phyloP scores from a whole-genome alignment of 306 rosid genomes.

The Corylus heterophylla region DNA sequence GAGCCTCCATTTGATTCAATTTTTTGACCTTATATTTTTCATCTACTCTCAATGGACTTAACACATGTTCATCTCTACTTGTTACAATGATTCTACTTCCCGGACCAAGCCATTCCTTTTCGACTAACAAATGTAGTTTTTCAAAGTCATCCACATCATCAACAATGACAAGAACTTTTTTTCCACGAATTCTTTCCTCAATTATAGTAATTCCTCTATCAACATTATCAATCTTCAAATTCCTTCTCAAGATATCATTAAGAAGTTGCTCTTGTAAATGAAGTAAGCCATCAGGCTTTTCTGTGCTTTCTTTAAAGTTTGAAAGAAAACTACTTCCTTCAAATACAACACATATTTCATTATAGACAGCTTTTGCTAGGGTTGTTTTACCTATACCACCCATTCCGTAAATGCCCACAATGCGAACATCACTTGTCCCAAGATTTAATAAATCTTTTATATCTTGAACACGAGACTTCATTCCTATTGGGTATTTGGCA shows the following conservation, averaged over 20 bases:
- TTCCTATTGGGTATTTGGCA: constrained; percentile 20
- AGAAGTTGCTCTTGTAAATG: constrained; percentile 30
- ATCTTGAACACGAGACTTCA: not conserved
- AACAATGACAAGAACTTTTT: constrained; percentile 20
- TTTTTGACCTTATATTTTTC: not conserved
- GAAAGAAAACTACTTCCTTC: constrained; percentile 14
- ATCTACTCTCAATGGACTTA: not conserved
- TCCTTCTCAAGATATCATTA: not conserved
- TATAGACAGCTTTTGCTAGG: too few relatives aligned
- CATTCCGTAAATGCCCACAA: too few relatives aligned
- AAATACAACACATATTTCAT: not conserved
- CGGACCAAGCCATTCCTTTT: constrained; percentile 12
- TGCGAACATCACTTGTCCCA: not conserved
- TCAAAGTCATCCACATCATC: constrained; percentile 11
- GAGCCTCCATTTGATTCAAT: constrained; percentile 24
- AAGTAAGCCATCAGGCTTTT: not conserved
- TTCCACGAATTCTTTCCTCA: not conserved
- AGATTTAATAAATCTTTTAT: not conserved
- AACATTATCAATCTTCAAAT: not conserved
- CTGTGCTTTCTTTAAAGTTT: not conserved
- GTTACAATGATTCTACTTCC: constrained; percentile 38
- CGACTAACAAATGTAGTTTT: not conserved
- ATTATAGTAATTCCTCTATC: constrained; percentile 6
- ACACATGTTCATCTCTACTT: constrained; percentile 19
- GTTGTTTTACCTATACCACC: too few relatives aligned